A percentile compares a stretch with the other conserved stretches of the same genome.
Evolutionary conservation across 768 basidiomycete genomes (phyloP).

Genomic region (Mycena maculata): DNA sequence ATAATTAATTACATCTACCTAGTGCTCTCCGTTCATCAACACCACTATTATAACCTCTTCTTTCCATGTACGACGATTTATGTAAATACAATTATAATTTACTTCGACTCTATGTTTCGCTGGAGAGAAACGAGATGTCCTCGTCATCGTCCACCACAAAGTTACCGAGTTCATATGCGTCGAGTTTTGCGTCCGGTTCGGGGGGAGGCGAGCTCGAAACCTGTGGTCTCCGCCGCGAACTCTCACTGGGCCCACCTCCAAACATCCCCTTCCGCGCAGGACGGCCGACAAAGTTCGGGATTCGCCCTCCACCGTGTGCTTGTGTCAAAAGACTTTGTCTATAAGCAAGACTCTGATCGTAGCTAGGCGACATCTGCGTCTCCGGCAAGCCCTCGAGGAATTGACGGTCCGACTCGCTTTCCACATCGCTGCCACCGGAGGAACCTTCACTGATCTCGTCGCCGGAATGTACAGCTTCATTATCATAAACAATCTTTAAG

Average conservation of each 20-base stretch:
- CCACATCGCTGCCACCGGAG: slow-evolving; percentile 65
- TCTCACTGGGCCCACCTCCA: slow-evolving; percentile 48
- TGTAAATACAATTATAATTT: slow-evolving; percentile 9
- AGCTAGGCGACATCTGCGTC: slow-evolving; percentile 78
- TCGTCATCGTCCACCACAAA: slow-evolving; percentile 87
- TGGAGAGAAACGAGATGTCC: slow-evolving; percentile 60
- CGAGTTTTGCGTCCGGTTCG: slow-evolving; percentile 59
- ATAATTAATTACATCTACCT: no score
- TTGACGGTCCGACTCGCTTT: slow-evolving; percentile 73
- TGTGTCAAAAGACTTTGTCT: slow-evolving; percentile 81
- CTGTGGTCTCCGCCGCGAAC: slow-evolving; percentile 38
- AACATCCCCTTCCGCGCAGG: slow-evolving; percentile 61
- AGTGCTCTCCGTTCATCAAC: no score
- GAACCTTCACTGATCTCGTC: slow-evolving; percentile 78
- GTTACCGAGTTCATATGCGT: slow-evolving; percentile 79
- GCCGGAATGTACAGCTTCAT: slow-evolving; percentile 83
- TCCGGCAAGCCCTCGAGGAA: slow-evolving; percentile 74
- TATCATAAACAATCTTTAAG: slow-evolving; percentile 60
- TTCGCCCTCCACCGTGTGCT: slow-evolving; percentile 53
- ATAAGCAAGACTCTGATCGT: slow-evolving; percentile 79
- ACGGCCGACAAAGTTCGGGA: slow-evolving; percentile 66
- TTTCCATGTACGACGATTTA: no score
- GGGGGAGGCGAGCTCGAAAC: slow-evolving; percentile 73
- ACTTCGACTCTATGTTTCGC: slow-evolving; percentile 16
- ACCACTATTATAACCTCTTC: no score